Evolutionary conservation across 2,329 filamentous ascomycete species (phyloP), one percentile per base, ranked within the genome.

Genomic region (Alternaria infectoria): DNA sequence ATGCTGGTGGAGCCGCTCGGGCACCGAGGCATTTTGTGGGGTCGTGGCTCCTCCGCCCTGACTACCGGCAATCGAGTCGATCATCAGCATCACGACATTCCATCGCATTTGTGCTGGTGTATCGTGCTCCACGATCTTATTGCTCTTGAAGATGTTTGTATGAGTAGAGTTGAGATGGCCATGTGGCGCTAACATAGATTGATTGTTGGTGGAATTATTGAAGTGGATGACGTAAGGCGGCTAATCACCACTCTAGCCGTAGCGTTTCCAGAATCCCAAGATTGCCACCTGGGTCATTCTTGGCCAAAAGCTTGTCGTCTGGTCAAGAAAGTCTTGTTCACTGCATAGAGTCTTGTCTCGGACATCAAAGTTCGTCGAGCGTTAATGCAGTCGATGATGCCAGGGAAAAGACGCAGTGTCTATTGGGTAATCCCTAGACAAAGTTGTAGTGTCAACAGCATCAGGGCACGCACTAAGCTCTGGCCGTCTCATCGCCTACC

Each of bases 221-320:
- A 15, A 13, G 12, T 30, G 15, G 25, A 46, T 62, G 55, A 51
- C 59, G 55, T 47, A 49, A 17, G 6, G 26, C 55, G 59, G 59
- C 17, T 62, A 54, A 59, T 59, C 40, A 28, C 12, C 46, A 28
- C 12, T 57, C 52, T 17, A 59, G 23, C 40, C 9, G 55, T 54
- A 32, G 47, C 54, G 23, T 45, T 56, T 30, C 13, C n/a, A 19
- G 26, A 25, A 47, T 47, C 11, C 43, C 17, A 17, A 17, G 21
- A 40, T 40, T 23, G 23, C 46, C 30, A 44, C 46, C 10, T 10
- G 46, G 28, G 15, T 28, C 30, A 21, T 12, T 49, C 59, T 62
- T 62, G 55, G 59, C 59, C 6, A 19, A 30, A 62, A 47, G 59
- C 59, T 62, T 59, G 44, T 62, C 46, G 23, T 46, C 7, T 30